Conservation (phyloP, 192 early-diverging fungal species). For the Radiomyces spectabilis region DNA sequence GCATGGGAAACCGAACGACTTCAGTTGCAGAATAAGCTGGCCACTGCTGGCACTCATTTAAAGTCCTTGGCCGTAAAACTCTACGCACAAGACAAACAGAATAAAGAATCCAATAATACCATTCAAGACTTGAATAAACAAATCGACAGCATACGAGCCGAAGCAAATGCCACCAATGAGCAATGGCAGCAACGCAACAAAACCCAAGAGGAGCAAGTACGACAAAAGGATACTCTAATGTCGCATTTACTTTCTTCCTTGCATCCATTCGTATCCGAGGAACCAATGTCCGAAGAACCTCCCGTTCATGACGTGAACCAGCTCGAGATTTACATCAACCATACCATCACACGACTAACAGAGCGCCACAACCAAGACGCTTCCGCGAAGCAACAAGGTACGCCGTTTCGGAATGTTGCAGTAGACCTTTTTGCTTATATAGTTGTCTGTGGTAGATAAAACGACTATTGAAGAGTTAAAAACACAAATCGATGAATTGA, state of each 20-base stretch:
- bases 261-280: no score
- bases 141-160: background rate
- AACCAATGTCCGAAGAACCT: no score
- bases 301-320: no score
- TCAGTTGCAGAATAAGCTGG: slow-evolving; percentile 18
- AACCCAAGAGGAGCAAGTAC: no score
- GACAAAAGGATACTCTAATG: no score
- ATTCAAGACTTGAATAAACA: background rate
- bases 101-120: background rate
- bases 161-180: background rate
- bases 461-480: background rate
- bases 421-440: background rate
- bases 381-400: no score
- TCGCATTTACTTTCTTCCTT: no score
- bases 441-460: background rate
- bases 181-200: background rate
- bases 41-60: slow-evolving; percentile 24
- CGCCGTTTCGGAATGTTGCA: no score
- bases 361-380: no score
- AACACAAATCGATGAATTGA: background rate
- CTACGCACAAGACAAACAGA: background rate
- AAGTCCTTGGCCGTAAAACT: slow-evolving; percentile 23
- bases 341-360: no score
- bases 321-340: no score
- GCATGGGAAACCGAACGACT: slow-evolving; percentile 1